Conservation (phyloP, 495 filamentous ascomycete species). For the Penicillium waksmanii region DNA sequence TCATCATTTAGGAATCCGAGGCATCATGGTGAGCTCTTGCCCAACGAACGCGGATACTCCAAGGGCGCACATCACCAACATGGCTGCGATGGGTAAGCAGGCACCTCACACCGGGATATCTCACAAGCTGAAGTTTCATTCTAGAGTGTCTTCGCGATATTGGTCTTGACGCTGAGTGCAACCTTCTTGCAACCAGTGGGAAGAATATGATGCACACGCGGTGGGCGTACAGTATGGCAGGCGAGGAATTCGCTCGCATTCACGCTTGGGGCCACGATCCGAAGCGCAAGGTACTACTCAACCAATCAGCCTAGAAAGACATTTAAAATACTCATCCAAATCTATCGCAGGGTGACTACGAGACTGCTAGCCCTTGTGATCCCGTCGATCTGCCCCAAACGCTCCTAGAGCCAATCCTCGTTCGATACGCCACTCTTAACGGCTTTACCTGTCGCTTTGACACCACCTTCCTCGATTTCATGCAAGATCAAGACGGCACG, state of each 20-base stretch:
- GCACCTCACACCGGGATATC: not conserved
- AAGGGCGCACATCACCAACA: conserved; percentile 60
- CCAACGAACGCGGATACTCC: conserved; percentile 56
- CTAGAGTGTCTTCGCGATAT: conserved; percentile 60
- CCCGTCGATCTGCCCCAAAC: conserved; percentile 56
- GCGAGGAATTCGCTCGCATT: conserved; percentile 57
- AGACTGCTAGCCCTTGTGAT: conserved; percentile 49
- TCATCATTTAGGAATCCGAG: conserved; percentile 40
- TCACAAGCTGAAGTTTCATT: conserved; percentile 15
- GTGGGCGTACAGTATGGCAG: conserved; percentile 58
- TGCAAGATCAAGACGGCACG: conserved; percentile 30
- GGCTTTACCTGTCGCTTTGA: conserved; percentile 51
- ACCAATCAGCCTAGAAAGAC: not conserved
- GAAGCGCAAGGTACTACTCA: conserved; percentile 31
- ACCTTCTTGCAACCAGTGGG: conserved; percentile 38
- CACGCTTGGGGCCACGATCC: conserved; percentile 58
- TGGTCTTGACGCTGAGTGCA: conserved; percentile 51
- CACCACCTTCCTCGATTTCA: conserved; percentile 40
- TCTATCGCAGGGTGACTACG: conserved; percentile 52
- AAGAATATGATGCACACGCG: conserved; percentile 52
- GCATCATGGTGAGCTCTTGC: conserved; percentile 51
- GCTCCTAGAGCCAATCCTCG: conserved; percentile 54
- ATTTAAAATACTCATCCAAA: not conserved
- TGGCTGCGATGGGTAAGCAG: conserved; percentile 45
- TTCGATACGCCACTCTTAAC: conserved; percentile 42